Evolutionary conservation across 2,329 filamentous ascomycete genomes (phyloP), one percentile per base, ranked within the genome.

Genomic region (Westerdykella aurantiaca): DNA sequence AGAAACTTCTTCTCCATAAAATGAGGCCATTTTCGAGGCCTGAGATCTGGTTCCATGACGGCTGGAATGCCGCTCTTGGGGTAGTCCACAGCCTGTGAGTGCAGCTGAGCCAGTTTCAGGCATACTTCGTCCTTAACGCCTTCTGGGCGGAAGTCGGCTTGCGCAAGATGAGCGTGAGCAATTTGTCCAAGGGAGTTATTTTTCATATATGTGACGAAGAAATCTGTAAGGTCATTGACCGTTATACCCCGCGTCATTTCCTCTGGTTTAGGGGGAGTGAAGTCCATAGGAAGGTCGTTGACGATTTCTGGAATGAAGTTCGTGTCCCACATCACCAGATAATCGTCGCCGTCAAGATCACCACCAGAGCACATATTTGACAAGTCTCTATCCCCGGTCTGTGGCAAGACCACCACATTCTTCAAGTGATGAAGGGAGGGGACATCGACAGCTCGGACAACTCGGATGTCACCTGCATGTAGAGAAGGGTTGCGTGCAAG

Each of bases 311-410:
- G 62, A 21, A 94, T 72, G 6, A 98, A 71, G 12, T 79, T 77
- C 17, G 75, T 64, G 53, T 98, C 90, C 91, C 93, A 98, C 37
- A 96, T 85, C 5, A 97, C 82, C 43, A 97, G 83, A 62, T 89
- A 98, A 61, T 98, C 93, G 57, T 98, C 93, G 0, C 93, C 93
- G 60, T 98, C 93, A 0, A 98, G 76, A 60, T 98, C 93, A 0
- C 93, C 93, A 2, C 93, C 93, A 4, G 93, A 95, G 51, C 93
- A 89, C 91, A 97, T 97, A 57, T 86, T 89, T 1, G 90, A 82
- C 17, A 98, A 71, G 50, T 95, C 88, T 13, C 85, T 77, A 58
- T 96, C 88, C 0, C 91, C 91, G 0, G 73, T 83, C 31, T 86
- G 81, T 0, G 93, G 88, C 39, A 98, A 84, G 0, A 97, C 89